Evolutionary conservation across 2,329 filamentous ascomycete species (phyloP), one percentile per base, ranked within the genome.

Genomic region (Penicillium occitanis): DNA sequence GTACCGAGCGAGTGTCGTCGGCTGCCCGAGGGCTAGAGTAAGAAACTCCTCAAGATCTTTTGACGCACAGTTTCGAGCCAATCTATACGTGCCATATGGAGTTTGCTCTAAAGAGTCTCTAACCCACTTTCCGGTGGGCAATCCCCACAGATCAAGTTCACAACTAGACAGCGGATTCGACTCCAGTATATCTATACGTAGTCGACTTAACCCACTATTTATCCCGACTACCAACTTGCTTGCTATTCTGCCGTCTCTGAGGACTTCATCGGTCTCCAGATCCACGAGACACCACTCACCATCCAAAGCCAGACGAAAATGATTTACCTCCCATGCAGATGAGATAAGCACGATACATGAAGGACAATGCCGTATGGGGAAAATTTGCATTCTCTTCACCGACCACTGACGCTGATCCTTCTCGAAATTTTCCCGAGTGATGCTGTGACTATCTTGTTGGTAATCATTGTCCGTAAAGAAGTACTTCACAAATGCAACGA

Each of bases 291-390:
- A 98, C 94, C 95, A 99, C 80, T 98, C 94, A 68, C 95, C 86
- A 76, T 99, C 95, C 93, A 94, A 98, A 7, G 89, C 90, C 1
- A 99, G 82, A 0, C 95, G 94, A 79, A 97, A 92, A 5, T 85
- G 82, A 63, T 86, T 87, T 30, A 98, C 84, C 71, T 91, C 88
- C 95, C 95, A 99, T 14, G 83, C 74, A 6, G 79, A 81, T 1
- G 81, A 84, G 0, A 79, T 68, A 1, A 92, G 90, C 33, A 98
- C 83, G 35, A 81, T 81, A 76, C 90, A 96, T 0, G 91, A 91
- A n/a, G 88, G 91, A 72, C 95, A 98, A 74, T 92, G 96, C 77
- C 98, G 98, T 74, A 99, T 93, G 0, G 95, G 95, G 73, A 93
- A 98, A 0, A 98, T 86, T 0, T 84, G 87, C 19, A 93, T 84